Base-by-base conservation (phyloP, 139 green algal species). In the Ettlia oleoabundans region DNA sequence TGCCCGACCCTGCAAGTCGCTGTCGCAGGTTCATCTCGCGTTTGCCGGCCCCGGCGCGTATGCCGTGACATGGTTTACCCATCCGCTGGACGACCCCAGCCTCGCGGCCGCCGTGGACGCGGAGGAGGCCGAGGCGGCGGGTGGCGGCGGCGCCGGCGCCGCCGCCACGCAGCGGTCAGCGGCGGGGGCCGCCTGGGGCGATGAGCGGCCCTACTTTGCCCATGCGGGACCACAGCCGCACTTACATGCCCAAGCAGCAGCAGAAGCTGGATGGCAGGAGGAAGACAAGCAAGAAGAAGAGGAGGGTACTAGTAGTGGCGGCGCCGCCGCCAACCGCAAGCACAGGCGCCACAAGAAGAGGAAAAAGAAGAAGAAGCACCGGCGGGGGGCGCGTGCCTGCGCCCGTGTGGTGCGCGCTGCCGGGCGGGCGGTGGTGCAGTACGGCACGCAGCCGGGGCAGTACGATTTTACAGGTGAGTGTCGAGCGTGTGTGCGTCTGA, bases 21-120 rank as follows among this genome's bases (percentile, higher is more conserved):
- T 5, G 19, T 61, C 33, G 76, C 83, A 90, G 79, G 37, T 89
- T 30, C 78, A 83, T 55, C 68, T 89, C 7, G 63, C 81, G 7
- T 65, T 89, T 71, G 80, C 66, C 19, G 87, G 85, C 0, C 76
- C 71, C 6, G 81, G 81, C 28, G 61, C 71, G 0, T 68, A 89
- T 21, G 76, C 76, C 3, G 72, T 88, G 28, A 84, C 38, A 53
- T 90, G 87, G 87, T 68, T 91, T 15, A 87, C 85, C 24, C 33
- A 79, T 61, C 79, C 82, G 13, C 81, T 76, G 30, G 63, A 82
- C 0, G 61, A 58, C 28, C n/a, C 41, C 26, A 24, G 30, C 47
- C 41, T 76, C 40, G 68, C 42, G 8, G 41, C 40, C 52, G 32
- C 43, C 28, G 70, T 9, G 19, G 43, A 43, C 4, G 30, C 66